phyloP scores from a whole-genome alignment of 495 filamentous ascomycete genomes.

The Cudoniella acicularis region DNA sequence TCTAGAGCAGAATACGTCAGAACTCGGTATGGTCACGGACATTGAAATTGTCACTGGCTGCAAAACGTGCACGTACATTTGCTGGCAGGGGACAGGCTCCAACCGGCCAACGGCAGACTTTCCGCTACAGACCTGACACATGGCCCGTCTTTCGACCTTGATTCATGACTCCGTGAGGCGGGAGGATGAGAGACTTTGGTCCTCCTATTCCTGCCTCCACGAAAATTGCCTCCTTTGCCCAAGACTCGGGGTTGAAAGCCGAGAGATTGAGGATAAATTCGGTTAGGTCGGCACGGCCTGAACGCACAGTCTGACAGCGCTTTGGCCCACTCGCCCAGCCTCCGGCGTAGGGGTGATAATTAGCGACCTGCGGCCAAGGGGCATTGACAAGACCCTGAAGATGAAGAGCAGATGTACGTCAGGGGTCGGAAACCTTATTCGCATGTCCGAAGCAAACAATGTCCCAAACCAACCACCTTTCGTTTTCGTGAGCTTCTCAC shows the following conservation, averaged over 20 bases:
- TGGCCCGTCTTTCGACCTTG: too few relatives aligned
- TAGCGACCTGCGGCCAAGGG: background rate
- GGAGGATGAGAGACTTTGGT: background rate
- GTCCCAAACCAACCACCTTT: background rate
- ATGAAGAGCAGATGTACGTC: background rate
- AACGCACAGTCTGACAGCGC: background rate
- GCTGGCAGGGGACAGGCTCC: background rate
- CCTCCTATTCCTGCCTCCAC: background rate
- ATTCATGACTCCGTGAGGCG: background rate
- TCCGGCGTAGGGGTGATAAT: background rate
- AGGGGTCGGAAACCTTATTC: background rate
- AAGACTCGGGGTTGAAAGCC: background rate
- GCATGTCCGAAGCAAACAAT: background rate
- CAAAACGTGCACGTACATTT: background rate
- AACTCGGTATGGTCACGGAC: too few relatives aligned
- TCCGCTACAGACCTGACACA: background rate
- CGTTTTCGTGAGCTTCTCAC: background rate
- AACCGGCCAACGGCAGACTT: background rate
- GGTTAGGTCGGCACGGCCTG: background rate
- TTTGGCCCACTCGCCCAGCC: too few relatives aligned
- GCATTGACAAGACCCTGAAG: background rate
- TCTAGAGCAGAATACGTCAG: too few relatives aligned
- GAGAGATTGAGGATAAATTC: background rate
- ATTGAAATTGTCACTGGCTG: background rate
- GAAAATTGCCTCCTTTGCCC: too few relatives aligned